Conservation (phyloP, 2,329 filamentous ascomycete genomes). For the Clonostachys sp. region DNA sequence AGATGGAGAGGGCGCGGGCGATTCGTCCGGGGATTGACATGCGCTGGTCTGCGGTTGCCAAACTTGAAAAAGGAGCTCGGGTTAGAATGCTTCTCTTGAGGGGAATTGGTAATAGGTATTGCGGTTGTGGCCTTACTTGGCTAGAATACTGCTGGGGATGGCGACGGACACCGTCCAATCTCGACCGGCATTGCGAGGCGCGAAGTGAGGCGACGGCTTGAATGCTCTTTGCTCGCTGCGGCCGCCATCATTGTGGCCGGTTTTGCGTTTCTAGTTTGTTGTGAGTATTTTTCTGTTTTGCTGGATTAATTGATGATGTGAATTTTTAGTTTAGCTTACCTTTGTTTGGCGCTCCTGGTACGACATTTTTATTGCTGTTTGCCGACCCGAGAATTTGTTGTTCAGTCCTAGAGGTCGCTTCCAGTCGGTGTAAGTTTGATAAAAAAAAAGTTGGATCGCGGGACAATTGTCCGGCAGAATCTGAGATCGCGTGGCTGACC, state of each 20-base stretch:
- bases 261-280: conserved; percentile 42
- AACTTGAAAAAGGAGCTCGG: conserved; percentile 35
- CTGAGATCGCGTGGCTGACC: not conserved
- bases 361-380: conserved; percentile 16
- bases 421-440: too few relatives aligned
- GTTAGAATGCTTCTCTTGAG: not conserved
- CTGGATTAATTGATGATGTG: not conserved
- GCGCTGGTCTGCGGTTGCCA: conserved; percentile 69
- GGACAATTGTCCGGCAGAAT: conserved; percentile 5
- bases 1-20: conserved; percentile 76
- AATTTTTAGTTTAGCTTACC: conserved; percentile 7
- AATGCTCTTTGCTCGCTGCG: conserved; percentile 36
- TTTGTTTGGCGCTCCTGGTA: conserved; percentile 23
- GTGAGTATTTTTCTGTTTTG: not conserved
- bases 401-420: too few relatives aligned
- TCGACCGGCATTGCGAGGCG: conserved; percentile 55
- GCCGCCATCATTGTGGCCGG: conserved; percentile 33
- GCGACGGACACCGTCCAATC: conserved; percentile 74
- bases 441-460: conserved; percentile 3
- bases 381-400: too few relatives aligned
- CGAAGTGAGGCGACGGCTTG: conserved; percentile 66
- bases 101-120: not conserved
- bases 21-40: conserved; percentile 70
- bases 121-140: conserved; percentile 49
- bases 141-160: conserved; percentile 71